Evolutionary conservation across 2,329 filamentous ascomycete genomes (phyloP).

Genomic region (Fonsecaea pedrosoi): DNA sequence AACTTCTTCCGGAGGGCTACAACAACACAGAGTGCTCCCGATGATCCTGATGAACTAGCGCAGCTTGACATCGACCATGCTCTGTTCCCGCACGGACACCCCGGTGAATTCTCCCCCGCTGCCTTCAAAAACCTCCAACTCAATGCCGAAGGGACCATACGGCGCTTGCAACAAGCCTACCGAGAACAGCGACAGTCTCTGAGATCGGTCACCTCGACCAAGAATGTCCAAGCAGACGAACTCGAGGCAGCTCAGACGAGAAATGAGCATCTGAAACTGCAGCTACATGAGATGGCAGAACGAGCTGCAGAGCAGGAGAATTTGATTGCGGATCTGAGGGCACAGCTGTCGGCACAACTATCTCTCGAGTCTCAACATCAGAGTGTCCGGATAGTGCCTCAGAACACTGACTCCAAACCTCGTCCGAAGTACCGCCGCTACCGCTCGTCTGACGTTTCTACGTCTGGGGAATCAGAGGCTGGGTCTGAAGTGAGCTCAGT

Average conservation of each 20-base stretch:
- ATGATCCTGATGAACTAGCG: constrained; percentile 59
- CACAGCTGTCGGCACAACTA: constrained; percentile 51
- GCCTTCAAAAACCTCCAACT: constrained; percentile 64
- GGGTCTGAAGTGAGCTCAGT: constrained; percentile 63
- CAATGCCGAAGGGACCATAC: constrained; percentile 63
- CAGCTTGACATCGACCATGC: constrained; percentile 61
- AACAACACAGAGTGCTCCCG: constrained; percentile 41
- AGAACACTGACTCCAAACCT: constrained; percentile 41
- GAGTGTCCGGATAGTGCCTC: constrained; percentile 41
- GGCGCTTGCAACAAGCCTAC: constrained; percentile 64
- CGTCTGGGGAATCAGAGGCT: constrained; percentile 64
- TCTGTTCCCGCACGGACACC: constrained; percentile 60
- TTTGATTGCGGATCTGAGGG: constrained; percentile 60
- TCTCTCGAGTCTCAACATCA: constrained; percentile 36
- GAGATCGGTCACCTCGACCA: constrained; percentile 60
- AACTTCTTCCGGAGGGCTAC: constrained; percentile 52
- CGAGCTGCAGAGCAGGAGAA: constrained; percentile 63
- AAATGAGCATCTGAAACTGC: constrained; percentile 64
- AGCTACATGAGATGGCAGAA: constrained; percentile 66
- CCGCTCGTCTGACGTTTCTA: constrained; percentile 49
- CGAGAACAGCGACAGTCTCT: constrained; percentile 59
- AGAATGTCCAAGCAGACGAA: constrained; percentile 66
- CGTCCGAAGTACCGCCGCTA: constrained; percentile 44
- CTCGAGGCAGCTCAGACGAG: constrained; percentile 66
- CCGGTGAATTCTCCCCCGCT: constrained; percentile 58